Percentiles rank a stretch among this genome's conserved stretches.
phyloP scores from a whole-genome alignment of 805 yeast species.

The Hanseniaspora occidentalis region DNA sequence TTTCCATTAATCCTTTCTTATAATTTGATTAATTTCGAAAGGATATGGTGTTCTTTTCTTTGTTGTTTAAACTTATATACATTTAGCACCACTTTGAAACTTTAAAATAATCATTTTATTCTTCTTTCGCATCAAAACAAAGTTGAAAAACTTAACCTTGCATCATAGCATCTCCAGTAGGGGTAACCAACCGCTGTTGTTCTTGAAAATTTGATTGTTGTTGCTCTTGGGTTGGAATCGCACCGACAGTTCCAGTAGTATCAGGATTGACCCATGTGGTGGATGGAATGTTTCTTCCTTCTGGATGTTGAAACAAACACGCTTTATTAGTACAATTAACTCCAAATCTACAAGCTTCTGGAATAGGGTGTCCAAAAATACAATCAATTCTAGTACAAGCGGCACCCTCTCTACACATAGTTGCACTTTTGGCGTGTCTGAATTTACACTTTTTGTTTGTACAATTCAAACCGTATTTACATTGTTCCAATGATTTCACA shows the following conservation, averaged over 20 bases:
- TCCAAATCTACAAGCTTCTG: slow-evolving; percentile 72
- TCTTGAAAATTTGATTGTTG: slow-evolving; percentile 3
- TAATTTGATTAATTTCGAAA: slow-evolving; percentile 1
- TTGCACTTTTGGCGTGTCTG: slow-evolving; percentile 69
- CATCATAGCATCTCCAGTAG: too few relatives aligned
- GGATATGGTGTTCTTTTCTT: slow-evolving; percentile 9
- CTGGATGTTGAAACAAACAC: slow-evolving; percentile 74
- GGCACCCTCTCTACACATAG: slow-evolving; percentile 73
- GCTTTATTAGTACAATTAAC: slow-evolving; percentile 55
- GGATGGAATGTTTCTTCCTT: slow-evolving; percentile 41
- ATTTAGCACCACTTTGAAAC: neutral
- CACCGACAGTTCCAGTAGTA: neutral
- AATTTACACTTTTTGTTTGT: slow-evolving; percentile 67
- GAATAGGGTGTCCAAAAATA: slow-evolving; percentile 68
- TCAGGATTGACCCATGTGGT: slow-evolving; percentile 1
- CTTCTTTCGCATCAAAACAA: too few relatives aligned
- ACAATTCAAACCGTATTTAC: slow-evolving; percentile 69
- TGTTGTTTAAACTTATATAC: slow-evolving; percentile 8
- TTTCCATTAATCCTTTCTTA: too few relatives aligned
- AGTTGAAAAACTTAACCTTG: too few relatives aligned
- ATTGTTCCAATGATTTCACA: slow-evolving; percentile 60
- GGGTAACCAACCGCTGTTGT: neutral
- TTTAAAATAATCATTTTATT: neutral
- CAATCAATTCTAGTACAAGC: slow-evolving; percentile 73
- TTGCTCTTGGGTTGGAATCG: neutral